Conservation (phyloP, 768 basidiomycete genomes). For the Leccinum ochraceum region DNA sequence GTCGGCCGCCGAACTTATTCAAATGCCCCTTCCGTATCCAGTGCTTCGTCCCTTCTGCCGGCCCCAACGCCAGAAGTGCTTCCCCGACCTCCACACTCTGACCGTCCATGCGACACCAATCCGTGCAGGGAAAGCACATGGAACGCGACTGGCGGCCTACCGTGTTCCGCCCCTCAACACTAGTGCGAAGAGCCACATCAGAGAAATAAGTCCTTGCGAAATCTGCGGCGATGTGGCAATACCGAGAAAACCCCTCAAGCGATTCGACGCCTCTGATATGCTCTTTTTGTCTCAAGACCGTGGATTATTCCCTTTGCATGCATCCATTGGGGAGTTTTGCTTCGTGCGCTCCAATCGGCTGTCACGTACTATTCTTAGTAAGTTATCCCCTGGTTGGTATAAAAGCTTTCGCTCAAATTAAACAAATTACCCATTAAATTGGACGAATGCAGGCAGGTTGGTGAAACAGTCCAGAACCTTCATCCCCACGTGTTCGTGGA, state of each 20-base stretch:
- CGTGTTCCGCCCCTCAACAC: background rate
- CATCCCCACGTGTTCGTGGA: conserved; percentile 4
- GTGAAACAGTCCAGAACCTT: background rate
- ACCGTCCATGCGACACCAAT: too few relatives aligned
- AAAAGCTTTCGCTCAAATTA: background rate
- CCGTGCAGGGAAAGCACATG: conserved; percentile 5
- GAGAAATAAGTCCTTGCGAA: background rate
- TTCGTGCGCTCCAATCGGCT: background rate
- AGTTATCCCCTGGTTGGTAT: background rate
- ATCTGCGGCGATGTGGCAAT: conserved; percentile 1
- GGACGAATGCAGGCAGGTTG: background rate
- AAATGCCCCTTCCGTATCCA: too few relatives aligned
- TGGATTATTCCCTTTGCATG: background rate
- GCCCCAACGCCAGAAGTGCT: too few relatives aligned
- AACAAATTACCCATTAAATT: background rate
- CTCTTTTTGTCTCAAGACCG: background rate
- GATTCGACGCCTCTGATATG: background rate
- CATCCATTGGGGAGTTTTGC: background rate
- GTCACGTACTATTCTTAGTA: background rate
- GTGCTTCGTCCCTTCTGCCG: too few relatives aligned
- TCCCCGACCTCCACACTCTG: too few relatives aligned
- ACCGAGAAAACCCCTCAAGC: background rate
- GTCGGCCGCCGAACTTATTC: too few relatives aligned
- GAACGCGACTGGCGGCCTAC: background rate
- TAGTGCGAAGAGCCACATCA: background rate